These are phyloP conservation scores for Hypoxylon sp. DNA, from an alignment of 2,329 filamentous ascomycete species.

Conservation along the genomic window DNA sequence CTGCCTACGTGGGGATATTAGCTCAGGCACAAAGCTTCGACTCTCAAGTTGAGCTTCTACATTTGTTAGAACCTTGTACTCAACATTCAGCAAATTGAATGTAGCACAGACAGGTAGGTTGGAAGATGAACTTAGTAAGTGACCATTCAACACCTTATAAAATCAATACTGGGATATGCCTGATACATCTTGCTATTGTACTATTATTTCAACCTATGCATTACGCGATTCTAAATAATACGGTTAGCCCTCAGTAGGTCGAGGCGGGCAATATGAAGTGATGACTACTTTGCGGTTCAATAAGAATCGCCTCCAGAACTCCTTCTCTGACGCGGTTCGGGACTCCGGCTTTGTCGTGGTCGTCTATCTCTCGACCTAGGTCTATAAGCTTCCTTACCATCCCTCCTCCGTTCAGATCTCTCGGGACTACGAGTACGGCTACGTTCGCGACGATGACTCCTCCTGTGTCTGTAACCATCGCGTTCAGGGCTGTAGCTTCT, in stretches of 20 bases:
- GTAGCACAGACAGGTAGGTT: too few species aligned
- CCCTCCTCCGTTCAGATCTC: conserved; percentile 39
- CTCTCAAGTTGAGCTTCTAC: not conserved
- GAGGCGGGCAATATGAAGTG: not conserved
- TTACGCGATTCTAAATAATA: not conserved
- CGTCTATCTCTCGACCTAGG: conserved; percentile 47
- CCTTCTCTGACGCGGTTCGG: conserved; percentile 39
- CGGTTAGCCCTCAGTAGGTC: not conserved
- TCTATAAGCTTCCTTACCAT: conserved; percentile 41
- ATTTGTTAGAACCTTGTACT: not conserved
- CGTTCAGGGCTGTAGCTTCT: conserved; percentile 46
- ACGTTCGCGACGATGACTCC: conserved; percentile 42
- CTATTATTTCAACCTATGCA: not conserved
- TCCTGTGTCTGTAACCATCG: conserved; percentile 36
- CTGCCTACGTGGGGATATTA: not conserved
- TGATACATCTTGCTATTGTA: not conserved
- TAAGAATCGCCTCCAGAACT: conserved; percentile 35
- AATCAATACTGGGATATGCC: not conserved
- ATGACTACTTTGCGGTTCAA: not conserved
- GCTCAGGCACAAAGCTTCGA: not conserved
- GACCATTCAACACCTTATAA: not conserved
- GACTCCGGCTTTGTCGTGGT: conserved; percentile 47
- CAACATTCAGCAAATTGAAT: too few species aligned
- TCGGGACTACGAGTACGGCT: conserved; percentile 48
- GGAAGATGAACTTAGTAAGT: not conserved